phyloP scores from a whole-genome alignment of 2,329 filamentous ascomycete genomes.

The Epichloe typhina region DNA sequence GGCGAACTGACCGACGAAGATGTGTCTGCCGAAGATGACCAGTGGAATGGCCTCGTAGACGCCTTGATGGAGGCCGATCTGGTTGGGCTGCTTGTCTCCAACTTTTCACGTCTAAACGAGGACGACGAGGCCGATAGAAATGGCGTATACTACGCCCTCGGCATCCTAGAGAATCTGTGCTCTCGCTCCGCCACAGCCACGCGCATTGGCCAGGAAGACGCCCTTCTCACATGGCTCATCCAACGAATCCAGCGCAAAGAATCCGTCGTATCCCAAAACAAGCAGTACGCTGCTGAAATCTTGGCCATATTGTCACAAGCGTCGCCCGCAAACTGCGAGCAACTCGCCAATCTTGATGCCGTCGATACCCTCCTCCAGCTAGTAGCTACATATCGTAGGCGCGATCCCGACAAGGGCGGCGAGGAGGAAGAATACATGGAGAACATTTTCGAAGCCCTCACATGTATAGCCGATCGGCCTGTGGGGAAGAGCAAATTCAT shows the following conservation, averaged over 20 bases:
- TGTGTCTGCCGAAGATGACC: constrained; percentile 62
- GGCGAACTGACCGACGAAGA: constrained; percentile 90
- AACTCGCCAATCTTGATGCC: constrained; percentile 53
- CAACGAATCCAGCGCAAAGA: constrained; percentile 59
- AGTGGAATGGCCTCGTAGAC: constrained; percentile 69
- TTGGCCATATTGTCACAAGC: constrained; percentile 79
- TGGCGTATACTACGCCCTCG: constrained; percentile 77
- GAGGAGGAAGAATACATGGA: constrained; percentile 93
- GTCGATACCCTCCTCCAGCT: constrained; percentile 73
- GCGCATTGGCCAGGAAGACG: constrained; percentile 55
- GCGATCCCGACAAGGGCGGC: constrained; percentile 71
- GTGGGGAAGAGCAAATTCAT: constrained; percentile 70
- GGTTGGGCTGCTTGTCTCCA: constrained; percentile 60
- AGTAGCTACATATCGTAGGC: constrained; percentile 70
- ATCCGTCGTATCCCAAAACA: constrained; percentile 66
- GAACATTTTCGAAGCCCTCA: constrained; percentile 79
- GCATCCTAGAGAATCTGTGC: constrained; percentile 74
- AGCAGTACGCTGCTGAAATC: constrained; percentile 87
- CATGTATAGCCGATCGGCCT: constrained; percentile 63
- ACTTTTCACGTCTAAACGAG: constrained; percentile 71
- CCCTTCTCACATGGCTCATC: constrained; percentile 65
- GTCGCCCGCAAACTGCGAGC: constrained; percentile 51
- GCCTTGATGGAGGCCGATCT: constrained; percentile 56
- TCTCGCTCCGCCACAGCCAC: constrained; percentile 57
- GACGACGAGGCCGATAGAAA: constrained; percentile 55